Percentiles rank a stretch among this genome's conserved stretches.
Conservation (phyloP, 257 asterid species). For the Forsythia suspensa region DNA sequence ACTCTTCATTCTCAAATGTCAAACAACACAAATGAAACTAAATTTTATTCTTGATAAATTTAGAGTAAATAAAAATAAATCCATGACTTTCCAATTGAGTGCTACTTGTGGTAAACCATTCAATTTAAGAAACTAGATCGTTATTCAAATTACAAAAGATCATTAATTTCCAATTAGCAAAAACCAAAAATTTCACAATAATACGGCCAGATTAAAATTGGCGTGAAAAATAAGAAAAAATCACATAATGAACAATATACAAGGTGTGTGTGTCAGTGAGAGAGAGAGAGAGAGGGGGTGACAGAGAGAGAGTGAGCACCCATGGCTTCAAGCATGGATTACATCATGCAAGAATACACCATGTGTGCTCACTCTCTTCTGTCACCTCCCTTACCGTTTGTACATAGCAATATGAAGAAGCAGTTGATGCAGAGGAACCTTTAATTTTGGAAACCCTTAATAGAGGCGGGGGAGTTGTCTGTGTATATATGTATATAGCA, state of each 20-base stretch:
- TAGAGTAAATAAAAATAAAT: too few species aligned
- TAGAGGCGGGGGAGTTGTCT: background rate
- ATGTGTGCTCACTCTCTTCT: slow-evolving; percentile 39
- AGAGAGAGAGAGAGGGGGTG: slow-evolving; percentile 11
- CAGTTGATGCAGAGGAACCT: background rate
- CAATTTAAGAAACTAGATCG: background rate
- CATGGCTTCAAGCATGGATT: slow-evolving; percentile 28
- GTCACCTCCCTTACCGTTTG: slow-evolving; percentile 26
- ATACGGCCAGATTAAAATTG: background rate
- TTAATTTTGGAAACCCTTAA: background rate
- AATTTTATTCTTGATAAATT: too few species aligned
- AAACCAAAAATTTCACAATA: background rate
- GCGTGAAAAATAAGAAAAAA: too few species aligned
- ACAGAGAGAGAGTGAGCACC: slow-evolving; percentile 32
- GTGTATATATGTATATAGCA: background rate
- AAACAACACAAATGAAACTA: background rate
- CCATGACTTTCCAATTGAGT: background rate
- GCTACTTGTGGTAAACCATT: background rate
- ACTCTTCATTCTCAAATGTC: background rate
- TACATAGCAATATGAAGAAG: background rate
- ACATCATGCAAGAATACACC: slow-evolving; percentile 30
- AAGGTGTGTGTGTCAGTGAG: too few species aligned
- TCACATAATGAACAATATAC: background rate
- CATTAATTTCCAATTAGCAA: too few species aligned
- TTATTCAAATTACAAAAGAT: too few species aligned